A percentile compares a stretch with the other conserved stretches of the same genome.
Evolutionary conservation across 495 filamentous ascomycete genomes (phyloP).

Genomic region (Aspergillus coremiiformis): DNA sequence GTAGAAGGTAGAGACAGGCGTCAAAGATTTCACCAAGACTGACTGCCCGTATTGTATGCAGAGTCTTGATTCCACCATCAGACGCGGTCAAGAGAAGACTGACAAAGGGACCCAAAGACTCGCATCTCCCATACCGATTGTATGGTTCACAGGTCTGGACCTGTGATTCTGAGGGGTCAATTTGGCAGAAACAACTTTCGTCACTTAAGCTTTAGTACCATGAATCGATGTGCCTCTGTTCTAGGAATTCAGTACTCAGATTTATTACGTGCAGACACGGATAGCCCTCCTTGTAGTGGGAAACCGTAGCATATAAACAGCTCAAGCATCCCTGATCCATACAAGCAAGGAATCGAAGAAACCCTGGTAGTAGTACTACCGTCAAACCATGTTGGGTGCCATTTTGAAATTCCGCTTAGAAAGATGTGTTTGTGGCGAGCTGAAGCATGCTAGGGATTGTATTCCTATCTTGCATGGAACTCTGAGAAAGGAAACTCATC

Average conservation of each 20-base stretch:
- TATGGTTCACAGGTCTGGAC: neutral
- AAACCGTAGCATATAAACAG: neutral
- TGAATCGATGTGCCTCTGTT: neutral
- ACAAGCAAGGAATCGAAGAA: neutral
- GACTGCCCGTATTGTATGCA: neutral
- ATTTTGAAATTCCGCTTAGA: neutral
- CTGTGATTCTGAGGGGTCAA: neutral
- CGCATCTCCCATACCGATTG: neutral
- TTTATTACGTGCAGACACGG: neutral
- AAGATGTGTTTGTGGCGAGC: neutral
- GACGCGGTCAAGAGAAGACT: neutral
- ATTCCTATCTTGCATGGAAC: neutral
- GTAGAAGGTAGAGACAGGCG: neutral
- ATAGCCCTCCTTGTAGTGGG: neutral
- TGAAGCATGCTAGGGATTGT: neutral
- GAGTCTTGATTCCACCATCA: neutral
- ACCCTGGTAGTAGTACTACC: neutral
- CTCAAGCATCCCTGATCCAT: neutral
- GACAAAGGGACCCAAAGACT: too few species aligned
- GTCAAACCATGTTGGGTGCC: neutral
- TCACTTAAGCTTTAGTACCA: neutral
- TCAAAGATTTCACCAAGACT: neutral
- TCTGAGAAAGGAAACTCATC: neutral
- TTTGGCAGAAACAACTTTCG: neutral
- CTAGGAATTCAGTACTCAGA: neutral